A percentile compares a stretch with the other conserved stretches of the same genome.
These are phyloP conservation scores for Arthrobotrys sinensis DNA, from an alignment of 2,329 filamentous ascomycete species.

Conservation along the genomic window DNA sequence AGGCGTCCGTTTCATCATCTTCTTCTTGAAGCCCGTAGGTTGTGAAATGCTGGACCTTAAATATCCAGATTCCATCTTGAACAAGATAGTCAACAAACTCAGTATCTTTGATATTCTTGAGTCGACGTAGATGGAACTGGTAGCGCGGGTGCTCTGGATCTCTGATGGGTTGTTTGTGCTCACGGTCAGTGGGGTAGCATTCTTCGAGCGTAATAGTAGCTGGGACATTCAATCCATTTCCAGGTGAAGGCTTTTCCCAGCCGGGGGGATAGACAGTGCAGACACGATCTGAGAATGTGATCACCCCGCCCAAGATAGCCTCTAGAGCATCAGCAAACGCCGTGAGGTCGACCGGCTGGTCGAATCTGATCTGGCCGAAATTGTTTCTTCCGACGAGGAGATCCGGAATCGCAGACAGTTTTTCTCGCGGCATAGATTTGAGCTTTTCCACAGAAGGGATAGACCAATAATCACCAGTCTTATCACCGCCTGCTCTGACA, in stretches of 20 bases:
- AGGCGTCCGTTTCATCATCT: constrained; percentile 76
- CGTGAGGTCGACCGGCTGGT: constrained; percentile 85
- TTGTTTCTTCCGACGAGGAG: constrained; percentile 87
- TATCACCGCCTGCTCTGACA: constrained; percentile 68
- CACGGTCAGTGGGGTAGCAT: constrained; percentile 85
- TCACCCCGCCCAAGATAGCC: constrained; percentile 82
- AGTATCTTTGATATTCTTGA: constrained; percentile 84
- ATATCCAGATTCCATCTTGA: constrained; percentile 88
- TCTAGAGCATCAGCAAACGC: constrained; percentile 79
- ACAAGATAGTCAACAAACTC: constrained; percentile 85
- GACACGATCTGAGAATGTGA: constrained; percentile 81
- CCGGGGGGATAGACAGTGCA: constrained; percentile 87
- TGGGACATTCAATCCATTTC: constrained; percentile 92
- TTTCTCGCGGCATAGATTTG: constrained; percentile 81
- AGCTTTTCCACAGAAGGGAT: constrained; percentile 82
- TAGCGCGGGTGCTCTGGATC: constrained; percentile 74
- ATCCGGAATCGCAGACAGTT: constrained; percentile 80
- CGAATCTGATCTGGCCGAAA: constrained; percentile 86
- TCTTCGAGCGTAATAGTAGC: constrained; percentile 90
- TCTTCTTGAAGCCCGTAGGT: constrained; percentile 88
- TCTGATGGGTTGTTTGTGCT: constrained; percentile 70
- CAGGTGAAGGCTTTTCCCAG: constrained; percentile 83
- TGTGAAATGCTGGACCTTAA: constrained; percentile 95
- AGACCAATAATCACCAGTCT: constrained; percentile 87
- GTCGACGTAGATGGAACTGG: constrained; percentile 84